A percentile compares a stretch with the other conserved stretches of the same genome.
phyloP scores from a whole-genome alignment of 768 basidiomycete species.

The Tephrocybe sp. region DNA sequence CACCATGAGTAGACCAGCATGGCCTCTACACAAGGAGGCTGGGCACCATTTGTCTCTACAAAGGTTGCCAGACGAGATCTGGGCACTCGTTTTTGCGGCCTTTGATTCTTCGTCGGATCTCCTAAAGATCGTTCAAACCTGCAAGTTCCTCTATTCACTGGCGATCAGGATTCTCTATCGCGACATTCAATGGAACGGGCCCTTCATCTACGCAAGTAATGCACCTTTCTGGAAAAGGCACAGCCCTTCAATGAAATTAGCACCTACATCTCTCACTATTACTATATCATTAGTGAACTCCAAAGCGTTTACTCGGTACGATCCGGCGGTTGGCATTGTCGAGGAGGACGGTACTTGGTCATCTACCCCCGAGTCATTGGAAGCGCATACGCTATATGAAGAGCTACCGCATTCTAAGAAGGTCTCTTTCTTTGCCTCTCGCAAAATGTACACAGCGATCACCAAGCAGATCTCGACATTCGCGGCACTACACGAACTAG shows the following conservation, averaged over 20 bases:
- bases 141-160: slow-evolving; percentile 16
- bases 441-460: slow-evolving; percentile 13
- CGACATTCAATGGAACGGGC: slow-evolving; percentile 17
- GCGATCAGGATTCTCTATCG: slow-evolving; percentile 19
- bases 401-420: neutral
- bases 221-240: slow-evolving; percentile 13
- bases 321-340: slow-evolving; percentile 13
- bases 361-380: neutral
- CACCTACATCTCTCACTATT: slow-evolving; percentile 15
- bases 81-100: slow-evolving; percentile 17
- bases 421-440: slow-evolving; percentile 14
- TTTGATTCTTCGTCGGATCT: slow-evolving; percentile 16
- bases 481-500: slow-evolving; percentile 34
- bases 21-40: too few relatives aligned
- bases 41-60: slow-evolving; percentile 5
- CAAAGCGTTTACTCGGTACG: slow-evolving; percentile 11
- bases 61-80: slow-evolving; percentile 17
- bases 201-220: slow-evolving; percentile 14
- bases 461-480: slow-evolving; percentile 23
- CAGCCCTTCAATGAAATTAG: slow-evolving; percentile 4
- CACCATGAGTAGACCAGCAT: too few relatives aligned
- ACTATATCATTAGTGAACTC: slow-evolving; percentile 10
- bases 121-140: slow-evolving; percentile 13
- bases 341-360: slow-evolving; percentile 17
- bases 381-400: neutral